Evolutionary conservation across 2,329 filamentous ascomycete species (phyloP), one percentile per base, ranked within the genome.

Genomic region (Curvularia eragrostidis): DNA sequence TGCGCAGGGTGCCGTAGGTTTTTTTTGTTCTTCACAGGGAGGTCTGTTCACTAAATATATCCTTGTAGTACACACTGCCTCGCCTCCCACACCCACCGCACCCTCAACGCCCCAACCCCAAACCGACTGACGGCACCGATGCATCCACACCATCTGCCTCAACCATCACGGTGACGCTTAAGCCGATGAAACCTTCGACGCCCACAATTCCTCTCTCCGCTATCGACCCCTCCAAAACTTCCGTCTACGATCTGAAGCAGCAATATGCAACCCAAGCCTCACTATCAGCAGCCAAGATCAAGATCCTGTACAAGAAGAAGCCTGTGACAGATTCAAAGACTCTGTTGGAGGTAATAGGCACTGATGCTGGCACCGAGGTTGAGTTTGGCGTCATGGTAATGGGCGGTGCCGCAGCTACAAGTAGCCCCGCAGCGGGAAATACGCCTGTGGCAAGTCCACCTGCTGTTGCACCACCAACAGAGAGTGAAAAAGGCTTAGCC

Each of bases 351-450:
- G 73, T 96, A 0, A 66, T 93, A 1, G 77, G 82, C 0, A 82
- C 84, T 3, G 86, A 85, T 43, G 82, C 79, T 26, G 82, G 67
- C 18, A 77, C 67, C 1, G 81, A 79, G 10, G 81, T 94, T 0
- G 93, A 97, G 75, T 88, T 98, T 62, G 87, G 87, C 1, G 85
- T 97, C 54, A 98, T 98, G 93, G 84, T 97, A 19, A 87, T 97
- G 73, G 93, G 91, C 83, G 74, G 75, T 8, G 79, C 79, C 83
- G 74, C 74, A 10, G 74, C 66, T 21, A 78, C 79, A n/a, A 75
- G 74, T 18, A 52, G 53, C 23, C 69, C 77, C 0, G 65, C 68
- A 38, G 69, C 70, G 10, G 58, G 69, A 21, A 79, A 80, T 12
- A 79, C 81, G 36, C 81, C 79, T 0, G 79, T 80, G 46, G 75